Conservation (phyloP, 1,284 basidiomycete genomes). For the Boletus semigastroideus region DNA sequence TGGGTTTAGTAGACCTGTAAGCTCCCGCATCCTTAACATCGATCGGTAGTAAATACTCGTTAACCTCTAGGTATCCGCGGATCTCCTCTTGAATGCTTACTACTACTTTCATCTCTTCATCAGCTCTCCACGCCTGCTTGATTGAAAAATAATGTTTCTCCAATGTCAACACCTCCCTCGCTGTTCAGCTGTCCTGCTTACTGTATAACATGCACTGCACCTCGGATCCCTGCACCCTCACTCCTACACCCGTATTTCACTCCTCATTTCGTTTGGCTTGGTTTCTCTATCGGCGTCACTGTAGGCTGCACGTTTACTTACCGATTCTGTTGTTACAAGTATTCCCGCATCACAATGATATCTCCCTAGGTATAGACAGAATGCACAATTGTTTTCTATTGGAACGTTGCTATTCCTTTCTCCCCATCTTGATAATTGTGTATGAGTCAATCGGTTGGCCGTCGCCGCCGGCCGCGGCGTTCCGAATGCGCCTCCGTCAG, state of each 20-base stretch:
- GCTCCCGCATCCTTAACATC: constrained; percentile 7
- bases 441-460: background rate
- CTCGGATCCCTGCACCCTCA: constrained; percentile 19
- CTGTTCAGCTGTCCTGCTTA: constrained; percentile 20
- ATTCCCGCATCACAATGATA: constrained; percentile 33
- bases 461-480: background rate
- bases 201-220: constrained; percentile 30
- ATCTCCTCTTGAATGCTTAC: background rate
- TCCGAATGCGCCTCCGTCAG: background rate
- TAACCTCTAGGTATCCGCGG: constrained; percentile 8
- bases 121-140: constrained; percentile 4
- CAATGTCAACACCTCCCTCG: constrained; percentile 13
- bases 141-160: constrained; percentile 10
- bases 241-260: constrained; percentile 22
- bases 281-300: constrained; percentile 29
- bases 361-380: constrained; percentile 32
- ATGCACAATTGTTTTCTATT: constrained; percentile 20
- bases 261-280: constrained; percentile 20
- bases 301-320: constrained; percentile 31
- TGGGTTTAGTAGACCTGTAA: constrained; percentile 44
- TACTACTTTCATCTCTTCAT: constrained; percentile 1
- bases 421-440: background rate
- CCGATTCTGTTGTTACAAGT: constrained; percentile 32
- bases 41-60: constrained; percentile 30
- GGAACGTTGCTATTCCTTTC: constrained; percentile 5